Percentiles rank a stretch among this genome's conserved stretches.
Evolutionary conservation across 2,329 filamentous ascomycete species (phyloP).

Genomic region (Penicillium freii): DNA sequence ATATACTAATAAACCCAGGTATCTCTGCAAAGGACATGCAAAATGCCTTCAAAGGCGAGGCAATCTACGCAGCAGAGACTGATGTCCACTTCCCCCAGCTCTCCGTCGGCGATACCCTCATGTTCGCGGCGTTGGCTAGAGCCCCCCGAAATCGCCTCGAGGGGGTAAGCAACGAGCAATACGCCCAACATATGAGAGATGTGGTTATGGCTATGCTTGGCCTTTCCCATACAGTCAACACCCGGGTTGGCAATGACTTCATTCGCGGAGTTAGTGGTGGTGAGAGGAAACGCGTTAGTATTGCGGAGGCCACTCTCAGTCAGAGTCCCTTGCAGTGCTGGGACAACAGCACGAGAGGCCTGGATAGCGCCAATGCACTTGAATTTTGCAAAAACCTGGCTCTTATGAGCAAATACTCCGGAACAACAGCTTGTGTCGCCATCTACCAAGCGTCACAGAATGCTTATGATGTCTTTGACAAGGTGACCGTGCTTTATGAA

Average conservation of each 20-base stretch:
- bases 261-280: constrained; percentile 58
- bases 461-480: constrained; percentile 59
- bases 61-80: constrained; percentile 76
- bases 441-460: constrained; percentile 49
- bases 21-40: constrained; percentile 65
- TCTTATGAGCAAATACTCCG: constrained; percentile 43
- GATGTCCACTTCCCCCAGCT: constrained; percentile 75
- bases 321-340: constrained; percentile 42
- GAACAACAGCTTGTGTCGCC: constrained; percentile 48
- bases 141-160: not conserved
- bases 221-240: constrained; percentile 44
- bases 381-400: constrained; percentile 51
- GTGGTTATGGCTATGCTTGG: constrained; percentile 28
- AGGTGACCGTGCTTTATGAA: constrained; percentile 66
- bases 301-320: constrained; percentile 50
- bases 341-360: constrained; percentile 44
- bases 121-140: constrained; percentile 45
- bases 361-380: constrained; percentile 51
- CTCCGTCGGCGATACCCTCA: constrained; percentile 69
- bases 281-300: constrained; percentile 57
- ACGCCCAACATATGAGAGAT: constrained; percentile 6
- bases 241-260: constrained; percentile 50
- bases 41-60: constrained; percentile 64
- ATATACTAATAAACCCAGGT: constrained; percentile 55
- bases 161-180: not conserved